These are phyloP conservation scores for Truncatella angustata DNA, from an alignment of 2,329 filamentous ascomycete genomes.

Conservation along the genomic window DNA sequence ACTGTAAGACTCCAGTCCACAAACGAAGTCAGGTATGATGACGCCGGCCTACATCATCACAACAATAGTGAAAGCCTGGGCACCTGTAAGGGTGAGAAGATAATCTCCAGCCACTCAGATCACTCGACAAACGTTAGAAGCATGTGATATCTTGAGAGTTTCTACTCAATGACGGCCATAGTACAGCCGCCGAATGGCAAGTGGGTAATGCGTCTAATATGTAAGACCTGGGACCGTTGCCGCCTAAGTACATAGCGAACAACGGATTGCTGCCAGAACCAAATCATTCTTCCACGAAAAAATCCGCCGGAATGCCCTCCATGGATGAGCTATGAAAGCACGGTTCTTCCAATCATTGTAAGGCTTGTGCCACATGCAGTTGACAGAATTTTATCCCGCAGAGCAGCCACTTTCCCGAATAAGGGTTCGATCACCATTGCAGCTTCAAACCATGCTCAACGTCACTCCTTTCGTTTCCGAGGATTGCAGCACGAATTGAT, in stretches of 20 bases:
- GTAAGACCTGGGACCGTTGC: no score
- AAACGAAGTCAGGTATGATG: neutral
- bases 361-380: neutral
- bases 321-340: no score
- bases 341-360: neutral
- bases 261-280: no score
- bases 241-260: no score
- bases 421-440: constrained; percentile 6
- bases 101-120: neutral
- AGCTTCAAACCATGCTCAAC: neutral
- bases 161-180: neutral
- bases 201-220: no score
- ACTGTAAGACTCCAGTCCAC: no score
- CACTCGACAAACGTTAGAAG: neutral
- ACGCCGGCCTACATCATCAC: neutral
- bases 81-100: neutral
- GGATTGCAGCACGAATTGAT: no score
- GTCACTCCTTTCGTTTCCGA: neutral
- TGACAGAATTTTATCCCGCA: constrained; percentile 16
- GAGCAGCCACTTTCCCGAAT: constrained; percentile 17
- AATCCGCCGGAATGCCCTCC: no score
- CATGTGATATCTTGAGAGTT: neutral
- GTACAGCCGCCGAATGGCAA: no score
- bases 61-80: no score
- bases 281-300: no score